Evolutionary conservation across 208 protist species (phyloP).

Genomic region (Entamoeba histolytica): DNA sequence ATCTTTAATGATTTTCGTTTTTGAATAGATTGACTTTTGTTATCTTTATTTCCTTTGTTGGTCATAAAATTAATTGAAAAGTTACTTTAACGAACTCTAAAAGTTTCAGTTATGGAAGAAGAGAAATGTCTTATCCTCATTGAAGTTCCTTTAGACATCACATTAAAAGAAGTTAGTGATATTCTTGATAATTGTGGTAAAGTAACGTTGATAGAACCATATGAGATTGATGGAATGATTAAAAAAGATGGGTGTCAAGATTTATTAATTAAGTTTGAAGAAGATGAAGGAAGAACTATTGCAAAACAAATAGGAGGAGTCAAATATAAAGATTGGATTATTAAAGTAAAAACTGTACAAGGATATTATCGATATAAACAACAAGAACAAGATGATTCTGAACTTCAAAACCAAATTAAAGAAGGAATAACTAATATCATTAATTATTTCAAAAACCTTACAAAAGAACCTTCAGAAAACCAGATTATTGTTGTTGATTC

Average conservation of each 20-base stretch:
- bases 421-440: background rate
- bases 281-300: background rate
- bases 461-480: background rate
- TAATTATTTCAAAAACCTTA: background rate
- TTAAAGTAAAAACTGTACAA: background rate
- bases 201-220: background rate
- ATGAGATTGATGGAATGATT: background rate
- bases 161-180: background rate
- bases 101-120: too few species aligned
- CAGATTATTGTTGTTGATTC: background rate
- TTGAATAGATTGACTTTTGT: too few species aligned
- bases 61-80: too few species aligned
- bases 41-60: too few species aligned
- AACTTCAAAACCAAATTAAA: background rate
- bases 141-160: background rate
- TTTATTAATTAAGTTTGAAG: background rate
- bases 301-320: background rate
- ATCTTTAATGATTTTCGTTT: too few species aligned
- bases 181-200: background rate
- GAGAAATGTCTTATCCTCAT: background rate
- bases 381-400: background rate
- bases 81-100: too few species aligned
- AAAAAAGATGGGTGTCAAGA: background rate
- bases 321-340: background rate
- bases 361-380: background rate